Percentiles rank a stretch among this genome's conserved stretches.
These are phyloP conservation scores for Eucalyptus regnans DNA, from an alignment of 345 rosid species.

Conservation along the genomic window DNA sequence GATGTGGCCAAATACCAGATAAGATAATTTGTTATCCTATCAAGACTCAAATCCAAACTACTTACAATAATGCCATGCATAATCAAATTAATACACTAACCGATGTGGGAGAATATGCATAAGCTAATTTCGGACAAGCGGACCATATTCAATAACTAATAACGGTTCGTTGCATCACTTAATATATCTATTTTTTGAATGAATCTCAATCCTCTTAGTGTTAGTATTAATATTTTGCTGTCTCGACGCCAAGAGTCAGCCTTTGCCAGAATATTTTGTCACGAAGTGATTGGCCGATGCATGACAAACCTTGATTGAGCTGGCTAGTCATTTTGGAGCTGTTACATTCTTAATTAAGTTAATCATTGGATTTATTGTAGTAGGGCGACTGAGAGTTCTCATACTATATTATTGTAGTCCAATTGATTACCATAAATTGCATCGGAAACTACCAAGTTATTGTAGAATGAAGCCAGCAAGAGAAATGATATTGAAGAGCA, in stretches of 20 bases:
- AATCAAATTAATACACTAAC: neutral
- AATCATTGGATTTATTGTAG: neutral
- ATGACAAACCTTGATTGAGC: neutral
- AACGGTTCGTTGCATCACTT: rapidly evolving
- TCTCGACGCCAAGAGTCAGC: neutral
- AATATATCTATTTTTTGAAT: neutral
- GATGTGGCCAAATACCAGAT: neutral
- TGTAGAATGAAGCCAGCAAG: neutral
- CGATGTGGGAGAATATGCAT: neutral
- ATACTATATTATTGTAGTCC: neutral
- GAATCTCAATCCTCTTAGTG: neutral
- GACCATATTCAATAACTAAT: neutral
- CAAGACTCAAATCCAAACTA: neutral
- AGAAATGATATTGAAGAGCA: neutral
- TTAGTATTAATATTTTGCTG: neutral
- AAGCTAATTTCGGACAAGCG: neutral
- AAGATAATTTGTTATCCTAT: neutral
- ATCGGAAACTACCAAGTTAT: neutral
- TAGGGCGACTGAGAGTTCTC: neutral
- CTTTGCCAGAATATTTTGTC: neutral
- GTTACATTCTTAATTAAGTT: neutral
- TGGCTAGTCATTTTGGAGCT: neutral
- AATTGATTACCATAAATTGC: neutral
- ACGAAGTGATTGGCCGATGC: neutral
- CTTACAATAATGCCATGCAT: neutral